These are phyloP conservation scores for Pseudonectria buxi DNA, from an alignment of 2,329 filamentous ascomycete genomes.

Conservation along the genomic window DNA sequence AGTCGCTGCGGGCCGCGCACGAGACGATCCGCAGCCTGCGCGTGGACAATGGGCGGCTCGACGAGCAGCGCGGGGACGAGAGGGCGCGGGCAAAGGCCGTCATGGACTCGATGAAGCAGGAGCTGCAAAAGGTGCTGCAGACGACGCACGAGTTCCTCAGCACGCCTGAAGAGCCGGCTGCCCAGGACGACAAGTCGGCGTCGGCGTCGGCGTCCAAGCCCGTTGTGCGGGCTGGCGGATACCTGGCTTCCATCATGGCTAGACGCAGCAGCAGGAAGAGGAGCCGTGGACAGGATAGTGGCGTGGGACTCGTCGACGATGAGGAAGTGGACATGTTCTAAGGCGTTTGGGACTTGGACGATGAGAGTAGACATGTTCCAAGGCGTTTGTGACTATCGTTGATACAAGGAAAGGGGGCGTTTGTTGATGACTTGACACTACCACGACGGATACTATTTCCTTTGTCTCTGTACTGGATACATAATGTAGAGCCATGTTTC, in stretches of 20 bases:
- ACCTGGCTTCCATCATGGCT: constrained; percentile 22
- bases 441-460: neutral
- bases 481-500: no score
- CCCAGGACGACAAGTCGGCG: constrained; percentile 1
- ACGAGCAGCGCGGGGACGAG: constrained; percentile 31
- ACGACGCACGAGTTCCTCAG: constrained; percentile 40
- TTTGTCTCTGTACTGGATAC: no score
- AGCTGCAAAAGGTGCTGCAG: constrained; percentile 42
- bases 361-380: constrained; percentile 35
- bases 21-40: constrained; percentile 38
- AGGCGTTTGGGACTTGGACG: constrained; percentile 41
- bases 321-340: constrained; percentile 35
- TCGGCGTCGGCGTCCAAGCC: constrained; percentile 8
- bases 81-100: constrained; percentile 34
- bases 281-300: constrained; percentile 45
- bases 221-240: constrained; percentile 11
- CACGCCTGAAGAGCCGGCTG: constrained; percentile 18
- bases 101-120: constrained; percentile 44
- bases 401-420: neutral
- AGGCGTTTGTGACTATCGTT: neutral
- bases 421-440: neutral
- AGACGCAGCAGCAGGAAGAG: constrained; percentile 32
- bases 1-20: constrained; percentile 40
- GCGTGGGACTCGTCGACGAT: constrained; percentile 49
- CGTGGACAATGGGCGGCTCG: constrained; percentile 38